Evolutionary conservation across 495 filamentous ascomycete genomes (phyloP), one percentile per base, ranked within the genome.

Genomic region (Penicillium egyptiacum): DNA sequence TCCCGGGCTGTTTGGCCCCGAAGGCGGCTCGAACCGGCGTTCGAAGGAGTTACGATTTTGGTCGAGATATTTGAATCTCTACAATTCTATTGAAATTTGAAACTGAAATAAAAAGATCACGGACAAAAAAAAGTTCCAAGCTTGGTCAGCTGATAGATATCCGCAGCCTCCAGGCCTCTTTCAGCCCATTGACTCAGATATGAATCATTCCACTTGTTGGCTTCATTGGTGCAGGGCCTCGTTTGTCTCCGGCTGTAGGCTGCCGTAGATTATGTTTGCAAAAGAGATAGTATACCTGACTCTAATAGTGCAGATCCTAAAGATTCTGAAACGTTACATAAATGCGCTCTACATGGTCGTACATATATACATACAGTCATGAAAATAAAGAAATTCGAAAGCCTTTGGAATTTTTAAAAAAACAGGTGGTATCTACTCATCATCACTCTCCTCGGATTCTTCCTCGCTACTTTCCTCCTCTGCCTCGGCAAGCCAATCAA

Each of bases 401-500:
- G 16, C 4, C 8, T 31, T 42, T 43, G 22, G n/a, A 42, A 42
- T 53, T 53, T 53, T 23, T 41, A 8, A 16, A 12, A 22, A 41
- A n/a, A 39, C 3, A 26, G 8, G 43, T 55, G 53, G 53, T 52
- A 48, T 48, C 56, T 61, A 56, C 28, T 58, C 53, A 17, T 64
- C 61, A 33, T 42, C 55, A 26, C 73, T 68, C 19, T 78, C 79
- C 28, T 35, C 31, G 11, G 31, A 35, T 6, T 85, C 83, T 1
- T 90, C 90, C 10, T 88, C 89, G n/a, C 85, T 84, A 40, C 83
- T 84, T 22, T 87, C 86, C 64, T 89, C 88, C 63, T 90, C 88
- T 0, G 89, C 91, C 62, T 91, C 86, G 46, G 85, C 87, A 55
- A 98, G 70, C 85, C 87, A 96, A 57, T 95, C 89, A 30, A 98